phyloP scores from a whole-genome alignment of 2,329 filamentous ascomycete species.

The Drechslerella dactyloides region DNA sequence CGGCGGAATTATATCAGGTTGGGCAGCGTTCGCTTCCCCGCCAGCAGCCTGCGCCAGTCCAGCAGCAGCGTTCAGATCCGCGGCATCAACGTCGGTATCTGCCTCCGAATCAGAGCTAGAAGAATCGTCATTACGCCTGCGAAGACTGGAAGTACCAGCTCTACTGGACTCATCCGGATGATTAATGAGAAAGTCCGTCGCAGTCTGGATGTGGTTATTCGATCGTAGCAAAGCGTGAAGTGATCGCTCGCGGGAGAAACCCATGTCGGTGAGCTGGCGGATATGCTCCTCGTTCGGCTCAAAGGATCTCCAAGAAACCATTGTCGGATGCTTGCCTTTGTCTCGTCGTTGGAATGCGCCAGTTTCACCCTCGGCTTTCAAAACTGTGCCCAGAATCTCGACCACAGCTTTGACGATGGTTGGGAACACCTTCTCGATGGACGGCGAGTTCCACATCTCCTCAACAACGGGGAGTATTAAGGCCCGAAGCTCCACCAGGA shows the following conservation, averaged over 20 bases:
- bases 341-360: slow-evolving; percentile 66
- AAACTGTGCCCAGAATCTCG: slow-evolving; percentile 79
- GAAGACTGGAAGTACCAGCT: slow-evolving; percentile 30
- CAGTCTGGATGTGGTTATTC: slow-evolving; percentile 52
- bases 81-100: slow-evolving; percentile 54
- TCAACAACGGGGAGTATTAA: slow-evolving; percentile 77
- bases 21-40: slow-evolving; percentile 19
- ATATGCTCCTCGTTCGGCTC: slow-evolving; percentile 54
- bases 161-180: slow-evolving; percentile 50
- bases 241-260: slow-evolving; percentile 53
- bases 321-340: slow-evolving; percentile 43
- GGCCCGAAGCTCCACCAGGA: slow-evolving; percentile 84
- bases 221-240: slow-evolving; percentile 52
- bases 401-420: slow-evolving; percentile 79
- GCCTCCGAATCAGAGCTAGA: slow-evolving; percentile 54
- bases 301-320: slow-evolving; percentile 55
- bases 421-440: slow-evolving; percentile 80
- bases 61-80: slow-evolving; percentile 52
- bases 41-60: slow-evolving; percentile 30
- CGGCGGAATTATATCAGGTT: slow-evolving; percentile 27
- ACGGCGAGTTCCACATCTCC: slow-evolving; percentile 81
- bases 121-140: slow-evolving; percentile 49
- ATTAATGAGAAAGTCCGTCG: slow-evolving; percentile 53
- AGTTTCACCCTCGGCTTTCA: slow-evolving; percentile 76
- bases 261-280: slow-evolving; percentile 54